phyloP scores from a whole-genome alignment of 78 protist species.

The Parvularia atlantis region DNA sequence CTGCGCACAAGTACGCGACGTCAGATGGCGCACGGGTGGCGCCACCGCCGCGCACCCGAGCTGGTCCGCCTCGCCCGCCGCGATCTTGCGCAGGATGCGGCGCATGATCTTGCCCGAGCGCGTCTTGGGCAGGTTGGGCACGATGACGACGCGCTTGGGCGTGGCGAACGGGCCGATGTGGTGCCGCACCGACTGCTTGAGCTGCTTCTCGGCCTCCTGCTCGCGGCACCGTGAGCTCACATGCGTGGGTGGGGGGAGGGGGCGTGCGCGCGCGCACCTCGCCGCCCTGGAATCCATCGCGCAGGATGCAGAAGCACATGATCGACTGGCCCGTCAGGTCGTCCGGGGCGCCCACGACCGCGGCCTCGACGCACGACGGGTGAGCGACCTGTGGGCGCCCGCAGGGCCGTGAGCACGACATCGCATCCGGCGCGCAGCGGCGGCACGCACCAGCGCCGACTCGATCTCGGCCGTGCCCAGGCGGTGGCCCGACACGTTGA shows the following conservation, averaged over 20 bases:
- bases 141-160: constrained; percentile 35
- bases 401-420: too few relatives aligned
- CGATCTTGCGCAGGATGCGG: constrained; percentile 72
- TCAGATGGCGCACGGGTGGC: too few relatives aligned
- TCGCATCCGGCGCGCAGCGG: too few relatives aligned
- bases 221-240: constrained; percentile 52
- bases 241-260: constrained; percentile 19
- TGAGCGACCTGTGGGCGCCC: constrained; percentile 5
- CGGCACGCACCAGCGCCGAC: constrained; percentile 50
- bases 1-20: constrained; percentile 7
- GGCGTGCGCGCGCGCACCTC: background rate
- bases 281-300: background rate
- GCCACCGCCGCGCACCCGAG: too few relatives aligned
- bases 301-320: background rate
- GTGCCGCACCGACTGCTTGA: constrained; percentile 52
- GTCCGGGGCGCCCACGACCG: constrained; percentile 79
- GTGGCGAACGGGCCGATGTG: constrained; percentile 53
- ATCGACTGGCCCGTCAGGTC: constrained; percentile 76
- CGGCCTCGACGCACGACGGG: constrained; percentile 64
- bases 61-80: constrained; percentile 1
- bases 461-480: constrained; percentile 92
- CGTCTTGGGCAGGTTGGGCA: constrained; percentile 67
- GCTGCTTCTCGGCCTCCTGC: constrained; percentile 28
- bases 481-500: constrained; percentile 81
- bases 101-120: constrained; percentile 81